phyloP scores from a whole-genome alignment of 768 basidiomycete species.

The Clitopilus hobsonii region DNA sequence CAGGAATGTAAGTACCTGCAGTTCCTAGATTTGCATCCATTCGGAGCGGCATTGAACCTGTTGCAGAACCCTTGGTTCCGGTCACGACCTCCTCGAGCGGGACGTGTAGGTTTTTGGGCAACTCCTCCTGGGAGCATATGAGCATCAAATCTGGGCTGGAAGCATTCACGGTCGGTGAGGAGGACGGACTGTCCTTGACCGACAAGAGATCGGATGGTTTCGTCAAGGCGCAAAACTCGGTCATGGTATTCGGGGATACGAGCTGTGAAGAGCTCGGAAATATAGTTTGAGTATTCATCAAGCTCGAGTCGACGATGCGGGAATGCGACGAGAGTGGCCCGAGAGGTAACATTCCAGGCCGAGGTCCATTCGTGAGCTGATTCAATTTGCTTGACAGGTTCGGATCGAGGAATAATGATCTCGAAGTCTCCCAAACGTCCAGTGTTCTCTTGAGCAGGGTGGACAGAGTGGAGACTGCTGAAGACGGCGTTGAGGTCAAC shows the following conservation, averaged over 20 bases:
- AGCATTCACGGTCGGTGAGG: background rate
- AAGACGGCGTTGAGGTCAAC: constrained; percentile 25
- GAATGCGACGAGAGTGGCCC: constrained; percentile 20
- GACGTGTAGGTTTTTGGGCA: background rate
- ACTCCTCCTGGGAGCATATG: background rate
- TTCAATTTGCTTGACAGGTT: constrained; percentile 9
- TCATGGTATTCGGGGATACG: constrained; percentile 4
- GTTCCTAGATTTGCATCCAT: background rate
- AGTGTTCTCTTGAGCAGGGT: constrained; percentile 5
- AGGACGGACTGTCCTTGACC: background rate
- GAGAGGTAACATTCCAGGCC: constrained; percentile 13
- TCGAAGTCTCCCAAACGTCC: constrained; percentile 14
- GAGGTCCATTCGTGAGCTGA: constrained; percentile 17
- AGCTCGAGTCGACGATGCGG: constrained; percentile 22
- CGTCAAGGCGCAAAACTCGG: constrained; percentile 24
- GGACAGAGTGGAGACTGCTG: constrained; percentile 10
- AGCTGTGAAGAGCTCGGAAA: constrained; percentile 17
- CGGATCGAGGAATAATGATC: constrained; percentile 8
- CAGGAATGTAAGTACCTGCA: background rate
- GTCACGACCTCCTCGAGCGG: background rate
- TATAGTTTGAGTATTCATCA: constrained; percentile 17
- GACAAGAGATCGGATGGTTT: background rate
- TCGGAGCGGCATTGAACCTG: background rate
- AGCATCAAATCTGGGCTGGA: background rate
- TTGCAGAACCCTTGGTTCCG: background rate